These are phyloP conservation scores for Komagataella kurtzmanii DNA, from an alignment of 805 yeast species.

Conservation along the genomic window DNA sequence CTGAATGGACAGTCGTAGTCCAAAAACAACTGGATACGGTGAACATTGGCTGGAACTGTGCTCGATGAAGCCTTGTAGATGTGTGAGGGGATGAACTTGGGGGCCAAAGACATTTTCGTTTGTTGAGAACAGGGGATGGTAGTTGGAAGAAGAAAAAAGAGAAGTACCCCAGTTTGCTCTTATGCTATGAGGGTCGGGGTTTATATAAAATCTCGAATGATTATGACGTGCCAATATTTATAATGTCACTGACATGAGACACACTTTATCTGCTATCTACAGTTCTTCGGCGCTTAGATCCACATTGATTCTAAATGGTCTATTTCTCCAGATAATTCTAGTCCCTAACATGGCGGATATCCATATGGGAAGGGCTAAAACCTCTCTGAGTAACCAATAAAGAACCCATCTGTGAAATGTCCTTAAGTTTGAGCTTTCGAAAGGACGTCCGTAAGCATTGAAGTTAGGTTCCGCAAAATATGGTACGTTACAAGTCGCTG, in stretches of 20 bases:
- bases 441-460: neutral
- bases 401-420: constrained; percentile 14
- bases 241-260: too few relatives aligned
- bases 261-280: constrained; percentile 2
- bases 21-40: constrained; percentile 47
- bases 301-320: constrained; percentile 56
- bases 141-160: neutral
- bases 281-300: constrained; percentile 70
- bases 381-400: constrained; percentile 59
- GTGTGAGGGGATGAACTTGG: constrained; percentile 5
- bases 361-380: constrained; percentile 78
- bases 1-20: constrained; percentile 75
- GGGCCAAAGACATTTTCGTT: constrained; percentile 1
- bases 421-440: neutral
- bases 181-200: neutral
- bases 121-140: neutral
- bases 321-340: constrained; percentile 66
- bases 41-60: constrained; percentile 1
- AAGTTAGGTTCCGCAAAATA: constrained; percentile 7
- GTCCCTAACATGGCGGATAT: constrained; percentile 65
- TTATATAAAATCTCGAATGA: neutral
- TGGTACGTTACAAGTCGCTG: constrained; percentile 3
- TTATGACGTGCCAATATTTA: too few relatives aligned
- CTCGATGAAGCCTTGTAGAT: constrained; percentile 4
- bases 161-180: neutral